Percentiles rank a stretch among this genome's conserved stretches.
phyloP scores from a whole-genome alignment of 2,329 filamentous ascomycete species.

The Emergomyces africanus region DNA sequence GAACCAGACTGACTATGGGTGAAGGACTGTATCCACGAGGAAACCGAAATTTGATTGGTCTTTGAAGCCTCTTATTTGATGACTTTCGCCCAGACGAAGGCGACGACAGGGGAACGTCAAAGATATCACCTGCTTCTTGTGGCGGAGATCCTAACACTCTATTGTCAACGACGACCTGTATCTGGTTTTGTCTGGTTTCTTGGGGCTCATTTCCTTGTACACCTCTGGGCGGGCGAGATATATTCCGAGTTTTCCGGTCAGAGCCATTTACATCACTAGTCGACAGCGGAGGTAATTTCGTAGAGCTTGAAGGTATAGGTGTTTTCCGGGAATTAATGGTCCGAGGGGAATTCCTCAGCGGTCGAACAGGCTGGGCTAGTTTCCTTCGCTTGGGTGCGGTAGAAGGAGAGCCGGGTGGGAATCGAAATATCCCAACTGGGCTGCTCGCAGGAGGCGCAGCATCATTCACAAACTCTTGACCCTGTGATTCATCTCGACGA shows the following conservation, averaged over 20 bases:
- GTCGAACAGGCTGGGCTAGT: neutral
- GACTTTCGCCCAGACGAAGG: constrained; percentile 25
- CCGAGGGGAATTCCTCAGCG: neutral
- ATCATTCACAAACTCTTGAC: constrained; percentile 21
- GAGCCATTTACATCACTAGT: constrained; percentile 7
- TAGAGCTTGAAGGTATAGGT: neutral
- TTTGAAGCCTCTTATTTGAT: constrained; percentile 13
- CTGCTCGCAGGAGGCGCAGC: constrained; percentile 22
- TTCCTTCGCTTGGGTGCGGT: neutral
- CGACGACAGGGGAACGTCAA: constrained; percentile 28
- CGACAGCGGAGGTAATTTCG: neutral
- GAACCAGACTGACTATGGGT: constrained; percentile 15
- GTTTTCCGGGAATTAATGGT: neutral
- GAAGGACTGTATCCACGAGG: constrained; percentile 24
- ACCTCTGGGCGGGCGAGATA: constrained; percentile 12
- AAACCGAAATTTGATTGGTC: constrained; percentile 22
- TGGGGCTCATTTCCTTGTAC: neutral
- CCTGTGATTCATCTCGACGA: constrained; percentile 18
- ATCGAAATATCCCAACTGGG: constrained; percentile 18
- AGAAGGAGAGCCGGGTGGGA: constrained; percentile 18
- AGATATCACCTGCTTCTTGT: constrained; percentile 11
- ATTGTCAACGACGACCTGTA: constrained; percentile 19
- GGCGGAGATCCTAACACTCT: constrained; percentile 7
- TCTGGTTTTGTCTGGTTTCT: constrained; percentile 3
- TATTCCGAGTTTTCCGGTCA: constrained; percentile 26